Conservation (phyloP, 768 basidiomycete species). For the Amanita brunnescens region DNA sequence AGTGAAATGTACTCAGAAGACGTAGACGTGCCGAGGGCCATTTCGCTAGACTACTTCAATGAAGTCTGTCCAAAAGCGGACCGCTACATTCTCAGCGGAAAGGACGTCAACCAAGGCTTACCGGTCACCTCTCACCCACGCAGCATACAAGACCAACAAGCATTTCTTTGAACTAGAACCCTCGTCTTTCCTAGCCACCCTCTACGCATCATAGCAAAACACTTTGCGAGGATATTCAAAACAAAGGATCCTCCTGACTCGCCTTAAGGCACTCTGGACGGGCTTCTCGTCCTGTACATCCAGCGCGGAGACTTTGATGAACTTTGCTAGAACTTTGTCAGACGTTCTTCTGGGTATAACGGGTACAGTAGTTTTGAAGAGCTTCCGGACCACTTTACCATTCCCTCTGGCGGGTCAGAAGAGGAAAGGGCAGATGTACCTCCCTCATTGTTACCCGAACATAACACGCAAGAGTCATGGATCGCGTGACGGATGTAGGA, state of each 20-base stretch:
- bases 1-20: not conserved
- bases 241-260: not conserved
- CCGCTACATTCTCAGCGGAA: conserved; percentile 1
- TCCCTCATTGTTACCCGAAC: conserved; percentile 45
- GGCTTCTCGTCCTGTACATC: conserved; percentile 12
- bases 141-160: conserved; percentile 9
- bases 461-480: conserved; percentile 25
- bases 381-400: conserved; percentile 10
- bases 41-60: conserved; percentile 7
- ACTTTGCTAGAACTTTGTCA: conserved; percentile 9
- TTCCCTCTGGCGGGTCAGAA: not conserved
- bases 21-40: conserved; percentile 5
- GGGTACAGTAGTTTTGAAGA: conserved; percentile 12
- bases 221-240: not conserved
- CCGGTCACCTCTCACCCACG: conserved; percentile 12
- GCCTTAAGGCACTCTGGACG: not conserved
- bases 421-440: conserved; percentile 25
- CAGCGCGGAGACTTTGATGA: conserved; percentile 14
- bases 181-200: not conserved
- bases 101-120: not conserved
- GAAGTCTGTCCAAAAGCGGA: conserved; percentile 5
- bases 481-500: conserved; percentile 26
- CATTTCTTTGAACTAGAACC: conserved; percentile 4
- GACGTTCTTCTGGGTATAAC: conserved; percentile 10
- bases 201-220: not conserved